Percentiles rank a stretch among this genome's conserved stretches.
These are phyloP conservation scores for Termitomyces sp. DNA, from an alignment of 768 basidiomycete species.

Conservation along the genomic window DNA sequence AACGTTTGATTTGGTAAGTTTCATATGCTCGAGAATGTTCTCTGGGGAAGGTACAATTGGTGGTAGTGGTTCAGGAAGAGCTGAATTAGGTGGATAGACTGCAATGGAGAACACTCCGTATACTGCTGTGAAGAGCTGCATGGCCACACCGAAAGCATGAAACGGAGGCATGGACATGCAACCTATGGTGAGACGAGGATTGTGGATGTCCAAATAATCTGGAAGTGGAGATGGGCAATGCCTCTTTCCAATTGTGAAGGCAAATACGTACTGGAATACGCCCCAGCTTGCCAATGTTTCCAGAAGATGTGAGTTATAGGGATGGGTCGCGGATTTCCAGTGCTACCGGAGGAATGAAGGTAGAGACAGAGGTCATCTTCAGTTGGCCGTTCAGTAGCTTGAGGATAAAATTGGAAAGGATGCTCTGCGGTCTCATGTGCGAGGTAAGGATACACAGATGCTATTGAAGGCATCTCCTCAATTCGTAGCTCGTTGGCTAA, in stretches of 20 bases:
- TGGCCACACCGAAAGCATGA: slow-evolving; percentile 27
- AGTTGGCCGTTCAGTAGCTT: slow-evolving; percentile 1
- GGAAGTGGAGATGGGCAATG: not conserved
- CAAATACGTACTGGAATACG: not conserved
- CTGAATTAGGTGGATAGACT: slow-evolving; percentile 27
- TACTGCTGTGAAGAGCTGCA: slow-evolving; percentile 27
- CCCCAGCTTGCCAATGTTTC: slow-evolving; percentile 6
- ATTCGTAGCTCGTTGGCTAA: slow-evolving; percentile 19
- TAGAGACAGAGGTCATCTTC: slow-evolving; percentile 18
- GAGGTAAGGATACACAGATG: slow-evolving; percentile 13
- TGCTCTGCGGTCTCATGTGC: slow-evolving; percentile 10
- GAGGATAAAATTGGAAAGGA: slow-evolving; percentile 9
- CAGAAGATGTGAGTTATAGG: slow-evolving; percentile 20
- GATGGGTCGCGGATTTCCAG: slow-evolving; percentile 35
- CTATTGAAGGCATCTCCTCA: slow-evolving; percentile 23
- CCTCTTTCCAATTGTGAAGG: not conserved
- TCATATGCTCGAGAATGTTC: slow-evolving; percentile 31
- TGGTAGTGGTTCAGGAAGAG: slow-evolving; percentile 12
- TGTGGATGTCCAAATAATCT: not conserved
- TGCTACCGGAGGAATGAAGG: slow-evolving; percentile 36
- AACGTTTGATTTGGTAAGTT: slow-evolving; percentile 19
- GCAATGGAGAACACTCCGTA: slow-evolving; percentile 18
- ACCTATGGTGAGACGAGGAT: not conserved
- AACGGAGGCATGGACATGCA: slow-evolving; percentile 31
- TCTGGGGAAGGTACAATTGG: slow-evolving; percentile 35